Evolutionary conservation across 805 yeast species (phyloP).

Genomic region (Zygoascus bituminiphila): DNA sequence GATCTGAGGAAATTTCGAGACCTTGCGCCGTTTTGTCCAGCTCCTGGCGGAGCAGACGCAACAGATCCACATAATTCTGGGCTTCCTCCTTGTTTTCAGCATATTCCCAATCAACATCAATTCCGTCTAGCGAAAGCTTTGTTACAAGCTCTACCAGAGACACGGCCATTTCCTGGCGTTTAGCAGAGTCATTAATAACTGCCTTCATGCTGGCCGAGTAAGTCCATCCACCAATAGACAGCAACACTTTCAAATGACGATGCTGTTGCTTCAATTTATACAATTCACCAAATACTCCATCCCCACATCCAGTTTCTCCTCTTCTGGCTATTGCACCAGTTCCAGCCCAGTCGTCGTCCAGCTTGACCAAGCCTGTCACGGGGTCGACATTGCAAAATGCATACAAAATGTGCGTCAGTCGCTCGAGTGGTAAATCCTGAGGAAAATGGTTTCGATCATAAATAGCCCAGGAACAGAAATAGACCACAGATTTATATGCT

Average conservation of each 20-base stretch:
- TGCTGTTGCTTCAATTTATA: conserved; percentile 37
- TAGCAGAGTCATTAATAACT: conserved; percentile 32
- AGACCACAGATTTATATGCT: conserved; percentile 15
- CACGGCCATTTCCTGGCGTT: conserved; percentile 40
- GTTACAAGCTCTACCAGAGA: conserved; percentile 42
- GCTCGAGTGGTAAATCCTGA: conserved; percentile 47
- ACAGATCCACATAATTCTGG: conserved; percentile 35
- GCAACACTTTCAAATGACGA: conserved; percentile 43
- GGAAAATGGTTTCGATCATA: conserved; percentile 55
- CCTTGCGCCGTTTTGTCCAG: conserved; percentile 34
- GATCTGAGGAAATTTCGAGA: conserved; percentile 16
- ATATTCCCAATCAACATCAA: conserved; percentile 94
- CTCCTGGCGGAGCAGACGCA: conserved; percentile 33
- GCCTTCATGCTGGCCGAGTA: conserved; percentile 41
- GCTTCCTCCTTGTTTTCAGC: conserved; percentile 48
- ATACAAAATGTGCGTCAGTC: conserved; percentile 63
- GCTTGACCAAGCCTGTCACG: conserved; percentile 42
- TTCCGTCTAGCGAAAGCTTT: conserved; percentile 70
- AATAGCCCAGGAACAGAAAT: conserved; percentile 46
- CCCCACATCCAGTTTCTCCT: conserved; percentile 16
- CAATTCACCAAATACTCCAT: conserved; percentile 47
- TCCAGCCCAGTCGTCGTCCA: conserved; percentile 65
- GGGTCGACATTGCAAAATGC: conserved; percentile 62
- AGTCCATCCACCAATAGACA: conserved; percentile 85
- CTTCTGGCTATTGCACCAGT: background rate